Evolutionary conservation across 2,329 filamentous ascomycete species (phyloP).

Genomic region (Epichloe coenophiala): DNA sequence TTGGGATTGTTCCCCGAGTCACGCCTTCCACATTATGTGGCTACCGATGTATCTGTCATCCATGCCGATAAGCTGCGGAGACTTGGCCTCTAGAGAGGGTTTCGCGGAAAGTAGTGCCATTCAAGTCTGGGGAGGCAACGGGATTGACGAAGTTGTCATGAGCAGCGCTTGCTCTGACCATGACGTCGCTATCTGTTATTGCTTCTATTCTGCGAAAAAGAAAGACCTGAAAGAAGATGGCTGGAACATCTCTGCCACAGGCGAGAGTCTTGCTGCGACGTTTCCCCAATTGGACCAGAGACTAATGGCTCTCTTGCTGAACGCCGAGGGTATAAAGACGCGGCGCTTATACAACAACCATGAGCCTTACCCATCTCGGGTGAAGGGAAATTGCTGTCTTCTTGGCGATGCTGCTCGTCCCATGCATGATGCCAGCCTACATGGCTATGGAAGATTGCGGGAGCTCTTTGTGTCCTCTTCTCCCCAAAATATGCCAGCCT

Average conservation of each 20-base stretch:
- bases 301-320: constrained; percentile 37
- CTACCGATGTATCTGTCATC: constrained; percentile 48
- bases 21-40: constrained; percentile 41
- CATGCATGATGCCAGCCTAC: constrained; percentile 49
- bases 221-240: constrained; percentile 43
- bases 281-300: constrained; percentile 43
- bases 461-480: constrained; percentile 45
- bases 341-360: constrained; percentile 36
- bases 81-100: constrained; percentile 42
- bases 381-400: constrained; percentile 37
- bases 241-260: constrained; percentile 36
- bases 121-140: constrained; percentile 53
- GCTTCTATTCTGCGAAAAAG: constrained; percentile 47
- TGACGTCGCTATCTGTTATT: constrained; percentile 48
- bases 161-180: constrained; percentile 51
- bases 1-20: constrained; percentile 41
- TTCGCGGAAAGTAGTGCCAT: constrained; percentile 42
- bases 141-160: constrained; percentile 48
- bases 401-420: constrained; percentile 16
- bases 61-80: constrained; percentile 36
- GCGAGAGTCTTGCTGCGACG: constrained; percentile 41
- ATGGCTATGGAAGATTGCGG: constrained; percentile 52
- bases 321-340: constrained; percentile 46
- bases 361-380: constrained; percentile 37
- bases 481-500: constrained; percentile 22